phyloP scores from a whole-genome alignment of 371 early-diverging fungal genomes.

The Mucor circinelloides region DNA sequence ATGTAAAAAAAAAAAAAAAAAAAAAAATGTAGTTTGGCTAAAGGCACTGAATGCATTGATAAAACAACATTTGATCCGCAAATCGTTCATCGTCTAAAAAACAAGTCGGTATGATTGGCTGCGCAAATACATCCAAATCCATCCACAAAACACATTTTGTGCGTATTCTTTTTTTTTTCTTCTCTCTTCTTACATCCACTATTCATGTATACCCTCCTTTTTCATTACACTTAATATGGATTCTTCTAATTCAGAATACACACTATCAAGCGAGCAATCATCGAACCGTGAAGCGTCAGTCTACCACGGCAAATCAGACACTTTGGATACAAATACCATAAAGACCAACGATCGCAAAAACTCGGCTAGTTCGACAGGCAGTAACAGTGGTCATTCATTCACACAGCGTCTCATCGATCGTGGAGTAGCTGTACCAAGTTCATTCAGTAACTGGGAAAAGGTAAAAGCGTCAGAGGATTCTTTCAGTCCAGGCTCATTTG shows the following conservation, averaged over 20 bases:
- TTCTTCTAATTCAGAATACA: background rate
- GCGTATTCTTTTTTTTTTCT: background rate
- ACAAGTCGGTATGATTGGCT: too few relatives aligned
- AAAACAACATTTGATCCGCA: too few relatives aligned
- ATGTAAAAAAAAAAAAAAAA: too few relatives aligned
- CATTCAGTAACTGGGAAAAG: conserved; percentile 32
- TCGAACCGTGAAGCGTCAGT: background rate
- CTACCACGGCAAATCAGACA: background rate
- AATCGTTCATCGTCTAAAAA: too few relatives aligned
- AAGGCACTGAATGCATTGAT: too few relatives aligned
- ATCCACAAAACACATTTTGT: too few relatives aligned
- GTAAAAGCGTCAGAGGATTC: conserved; percentile 19
- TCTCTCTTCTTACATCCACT: background rate
- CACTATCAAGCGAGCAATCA: background rate
- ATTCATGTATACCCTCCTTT: background rate
- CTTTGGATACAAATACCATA: background rate
- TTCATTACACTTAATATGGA: background rate
- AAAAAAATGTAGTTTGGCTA: too few relatives aligned
- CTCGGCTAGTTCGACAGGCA: background rate
- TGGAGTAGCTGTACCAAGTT: conserved; percentile 45
- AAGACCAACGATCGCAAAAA: background rate
- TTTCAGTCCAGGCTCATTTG: conserved; percentile 37
- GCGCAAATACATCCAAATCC: too few relatives aligned
- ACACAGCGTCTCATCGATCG: conserved; percentile 46
- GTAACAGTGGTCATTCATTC: conserved; percentile 26